Evolutionary conservation across 2,329 filamentous ascomycete genomes (phyloP), one percentile per base, ranked within the genome.

Genomic region (Colletotrichum aenigma): DNA sequence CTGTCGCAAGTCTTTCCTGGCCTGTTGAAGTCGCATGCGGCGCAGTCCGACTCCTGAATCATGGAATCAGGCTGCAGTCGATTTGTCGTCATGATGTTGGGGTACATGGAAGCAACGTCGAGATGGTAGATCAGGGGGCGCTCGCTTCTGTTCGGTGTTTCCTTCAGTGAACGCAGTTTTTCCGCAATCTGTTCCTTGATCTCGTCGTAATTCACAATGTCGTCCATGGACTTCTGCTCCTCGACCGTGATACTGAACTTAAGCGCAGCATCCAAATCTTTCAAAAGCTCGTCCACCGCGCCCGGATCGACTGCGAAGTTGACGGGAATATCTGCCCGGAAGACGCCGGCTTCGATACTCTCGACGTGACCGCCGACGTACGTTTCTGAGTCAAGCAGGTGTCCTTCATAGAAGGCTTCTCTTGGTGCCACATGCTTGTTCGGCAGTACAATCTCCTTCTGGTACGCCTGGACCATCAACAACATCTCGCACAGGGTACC

Each of bases 11-110:
- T 98, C 86, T 99, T 99, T 36, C 97, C 97, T 1, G 97, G 97
- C 60, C 97, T 90, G 79, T 99, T 99, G 88, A 99, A 99, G 83
- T 99, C 97, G 84, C 97, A 99, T 13, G 97, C 96, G 4, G 97
- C 97, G 81, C 97, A 99, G 80, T 98, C 95, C 1, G 96, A 95
- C 83, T 99, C 97, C 64, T 96, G 89, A 70, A 99, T 97, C 96
- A 99, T 98, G n/a, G 97, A 98, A 84, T 99, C 97, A 0, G 97
- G 97, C 80, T 99, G 97, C 62, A 99, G 86, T 83, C 97, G 94
- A 84, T 99, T 99, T 2, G 97, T 99, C 3, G 97, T 99, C 97
- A 99, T 99, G 84, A 99, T 99, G 85, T 99, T 99, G 12, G 97
- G 97, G 83, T 99, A 99, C 97, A 99, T 99, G 75, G 97, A 98